Conservation (phyloP, 2,329 filamentous ascomycete species). For the Xylariomycetidae sp. region DNA sequence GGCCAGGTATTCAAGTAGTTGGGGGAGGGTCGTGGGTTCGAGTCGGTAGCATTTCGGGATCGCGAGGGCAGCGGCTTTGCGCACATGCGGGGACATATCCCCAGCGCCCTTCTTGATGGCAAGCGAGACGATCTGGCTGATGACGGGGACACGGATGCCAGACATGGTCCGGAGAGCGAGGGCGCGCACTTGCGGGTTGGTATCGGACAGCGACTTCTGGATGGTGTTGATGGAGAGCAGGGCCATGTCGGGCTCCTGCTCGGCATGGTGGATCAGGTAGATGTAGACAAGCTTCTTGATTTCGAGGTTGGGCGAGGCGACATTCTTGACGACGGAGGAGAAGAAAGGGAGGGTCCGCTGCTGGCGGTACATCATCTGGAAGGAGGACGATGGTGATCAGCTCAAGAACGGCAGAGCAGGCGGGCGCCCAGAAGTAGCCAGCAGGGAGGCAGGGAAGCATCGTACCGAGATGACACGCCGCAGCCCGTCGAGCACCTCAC, state of each 20-base stretch:
- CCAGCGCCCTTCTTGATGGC: conserved; percentile 90
- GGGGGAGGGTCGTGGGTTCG: conserved; percentile 78
- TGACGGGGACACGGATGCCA: conserved; percentile 92
- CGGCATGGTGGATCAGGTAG: conserved; percentile 93
- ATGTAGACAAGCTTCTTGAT: conserved; percentile 99
- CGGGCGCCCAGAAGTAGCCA: too few relatives aligned
- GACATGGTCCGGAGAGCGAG: conserved; percentile 96
- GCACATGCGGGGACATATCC: conserved; percentile 91
- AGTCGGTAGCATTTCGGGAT: conserved; percentile 94
- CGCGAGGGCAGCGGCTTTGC: conserved; percentile 85
- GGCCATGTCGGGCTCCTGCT: conserved; percentile 90
- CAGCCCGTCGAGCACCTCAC: conserved; percentile 87
- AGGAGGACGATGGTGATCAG: conserved; percentile 9
- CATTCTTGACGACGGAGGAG: conserved; percentile 97
- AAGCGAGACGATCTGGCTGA: conserved; percentile 92
- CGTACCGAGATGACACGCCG: conserved; percentile 80
- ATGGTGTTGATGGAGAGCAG: conserved; percentile 98
- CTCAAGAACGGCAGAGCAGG: neutral
- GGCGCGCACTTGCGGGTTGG: conserved; percentile 83
- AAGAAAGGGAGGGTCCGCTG: conserved; percentile 89
- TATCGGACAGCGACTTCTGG: conserved; percentile 91
- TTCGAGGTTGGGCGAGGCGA: conserved; percentile 86
- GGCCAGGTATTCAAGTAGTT: conserved; percentile 75
- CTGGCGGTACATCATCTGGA: conserved; percentile 88
- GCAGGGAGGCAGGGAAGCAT: conserved; percentile 4